Conservation (phyloP, 2,329 filamentous ascomycete genomes). For the Teratosphaeria gauchensis region DNA sequence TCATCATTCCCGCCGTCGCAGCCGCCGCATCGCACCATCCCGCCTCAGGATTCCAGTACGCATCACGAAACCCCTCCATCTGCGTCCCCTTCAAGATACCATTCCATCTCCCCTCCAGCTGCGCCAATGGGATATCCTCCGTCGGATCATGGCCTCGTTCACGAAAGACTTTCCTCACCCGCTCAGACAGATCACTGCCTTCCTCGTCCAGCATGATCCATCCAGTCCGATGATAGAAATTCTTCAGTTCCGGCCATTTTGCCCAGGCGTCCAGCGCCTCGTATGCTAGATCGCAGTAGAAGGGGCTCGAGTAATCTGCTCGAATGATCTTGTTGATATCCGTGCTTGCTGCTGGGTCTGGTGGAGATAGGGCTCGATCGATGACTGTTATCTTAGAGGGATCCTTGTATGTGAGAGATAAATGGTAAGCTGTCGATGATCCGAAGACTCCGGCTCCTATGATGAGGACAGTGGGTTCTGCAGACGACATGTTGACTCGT, state of each 20-base stretch:
- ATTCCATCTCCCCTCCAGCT: too few relatives aligned
- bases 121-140: slow-evolving; percentile 26
- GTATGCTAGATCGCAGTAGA: slow-evolving; percentile 25
- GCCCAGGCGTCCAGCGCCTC: slow-evolving; percentile 31
- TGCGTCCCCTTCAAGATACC: too few relatives aligned
- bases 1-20: too few relatives aligned
- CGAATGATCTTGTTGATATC: slow-evolving; percentile 21
- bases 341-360: slow-evolving; percentile 25
- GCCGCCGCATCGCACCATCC: too few relatives aligned
- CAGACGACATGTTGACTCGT: too few relatives aligned
- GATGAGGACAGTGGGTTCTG: too few relatives aligned
- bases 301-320: slow-evolving; percentile 14
- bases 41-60: too few relatives aligned
- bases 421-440: too few relatives aligned
- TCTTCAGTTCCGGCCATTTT: slow-evolving; percentile 18
- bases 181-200: slow-evolving; percentile 37
- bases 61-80: too few relatives aligned
- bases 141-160: slow-evolving; percentile 33
- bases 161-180: slow-evolving; percentile 47
- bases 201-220: slow-evolving; percentile 48
- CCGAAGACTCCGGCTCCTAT: too few relatives aligned
- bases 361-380: slow-evolving; percentile 44
- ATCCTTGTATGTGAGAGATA: too few relatives aligned
- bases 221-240: slow-evolving; percentile 50
- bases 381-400: slow-evolving; percentile 44